Evolutionary conservation across 164 flowering plant species (phyloP).

Genomic region (Vitis amurensis): DNA sequence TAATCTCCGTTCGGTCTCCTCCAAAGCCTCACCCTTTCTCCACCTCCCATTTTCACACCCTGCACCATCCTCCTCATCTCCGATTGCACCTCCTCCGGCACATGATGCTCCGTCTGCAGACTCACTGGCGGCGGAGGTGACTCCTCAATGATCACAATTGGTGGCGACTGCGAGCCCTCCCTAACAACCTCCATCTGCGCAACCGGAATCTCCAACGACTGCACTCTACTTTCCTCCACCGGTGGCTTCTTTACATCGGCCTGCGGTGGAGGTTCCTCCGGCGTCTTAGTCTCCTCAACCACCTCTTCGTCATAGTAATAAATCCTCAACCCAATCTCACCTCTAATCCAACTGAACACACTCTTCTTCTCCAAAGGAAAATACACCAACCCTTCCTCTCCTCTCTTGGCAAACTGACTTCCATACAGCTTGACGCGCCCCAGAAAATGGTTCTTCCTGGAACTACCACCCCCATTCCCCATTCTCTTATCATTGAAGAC

Average conservation of each 20-base stretch:
- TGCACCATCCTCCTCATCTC: conserved; percentile 67
- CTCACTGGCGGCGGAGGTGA: conserved; percentile 30
- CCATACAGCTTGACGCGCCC: conserved; percentile 85
- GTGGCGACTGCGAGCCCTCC: conserved; percentile 37
- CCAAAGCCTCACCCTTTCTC: conserved; percentile 40
- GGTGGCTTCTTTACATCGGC: conserved; percentile 6
- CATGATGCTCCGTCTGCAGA: conserved; percentile 14
- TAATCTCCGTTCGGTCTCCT: conserved; percentile 49
- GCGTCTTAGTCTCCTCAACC: conserved; percentile 20
- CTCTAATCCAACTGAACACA: conserved; percentile 83
- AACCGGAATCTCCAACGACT: conserved; percentile 20
- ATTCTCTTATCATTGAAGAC: conserved; percentile 76
- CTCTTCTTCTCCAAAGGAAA: conserved; percentile 85
- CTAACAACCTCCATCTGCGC: conserved; percentile 29
- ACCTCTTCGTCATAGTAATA: conserved; percentile 66
- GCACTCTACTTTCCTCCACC: conserved; percentile 20
- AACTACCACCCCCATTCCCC: conserved; percentile 39
- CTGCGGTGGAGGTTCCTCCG: conserved; percentile 1
- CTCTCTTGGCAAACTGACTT: conserved; percentile 61
- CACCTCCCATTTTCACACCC: conserved; percentile 13
- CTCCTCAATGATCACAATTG: conserved; percentile 39
- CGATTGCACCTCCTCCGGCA: conserved; percentile 16
- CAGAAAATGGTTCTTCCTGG: conserved; percentile 70
- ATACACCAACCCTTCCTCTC: conserved; percentile 73
- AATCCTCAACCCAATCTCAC: conserved; percentile 73